Evolutionary conservation across 2,329 filamentous ascomycete genomes (phyloP).

Genomic region (Xylariaceae sp.): DNA sequence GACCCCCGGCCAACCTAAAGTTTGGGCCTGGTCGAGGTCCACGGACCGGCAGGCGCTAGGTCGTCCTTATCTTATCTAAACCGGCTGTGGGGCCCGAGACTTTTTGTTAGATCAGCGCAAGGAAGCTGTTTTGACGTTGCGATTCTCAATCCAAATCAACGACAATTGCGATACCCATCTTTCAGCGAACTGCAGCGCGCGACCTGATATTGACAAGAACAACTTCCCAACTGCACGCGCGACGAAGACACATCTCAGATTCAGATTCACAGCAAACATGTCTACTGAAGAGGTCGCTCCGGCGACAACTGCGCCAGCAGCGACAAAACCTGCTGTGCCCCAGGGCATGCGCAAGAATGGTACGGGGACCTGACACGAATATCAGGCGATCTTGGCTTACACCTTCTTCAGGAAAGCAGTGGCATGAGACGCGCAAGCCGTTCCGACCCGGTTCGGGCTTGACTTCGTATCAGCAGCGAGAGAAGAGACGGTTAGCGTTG

Average conservation of each 20-base stretch:
- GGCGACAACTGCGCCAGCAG: constrained; percentile 33
- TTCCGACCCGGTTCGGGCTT: constrained; percentile 79
- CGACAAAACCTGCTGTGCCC: constrained; percentile 33
- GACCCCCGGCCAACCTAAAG: no score
- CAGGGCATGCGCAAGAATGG: constrained; percentile 80
- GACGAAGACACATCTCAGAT: neutral
- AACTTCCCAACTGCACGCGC: neutral
- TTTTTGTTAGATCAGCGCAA: neutral
- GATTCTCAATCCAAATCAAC: neutral
- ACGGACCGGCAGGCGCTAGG: no score
- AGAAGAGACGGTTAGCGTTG: constrained; percentile 62
- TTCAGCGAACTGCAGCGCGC: neutral
- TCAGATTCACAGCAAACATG: constrained; percentile 35
- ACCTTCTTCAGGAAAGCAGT: constrained; percentile 73
- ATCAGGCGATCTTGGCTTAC: constrained; percentile 8
- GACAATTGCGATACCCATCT: neutral
- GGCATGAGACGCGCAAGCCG: constrained; percentile 76
- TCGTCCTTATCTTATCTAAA: neutral
- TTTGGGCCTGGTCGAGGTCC: no score
- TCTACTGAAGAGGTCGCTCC: constrained; percentile 36
- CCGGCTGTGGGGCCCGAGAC: neutral
- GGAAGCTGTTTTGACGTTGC: neutral
- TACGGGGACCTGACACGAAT: constrained; percentile 36
- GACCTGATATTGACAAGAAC: neutral
- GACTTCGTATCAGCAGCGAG: constrained; percentile 71